These are phyloP conservation scores for Cryptococcus sp. DNA, from an alignment of 1,284 basidiomycete genomes.

Conservation along the genomic window DNA sequence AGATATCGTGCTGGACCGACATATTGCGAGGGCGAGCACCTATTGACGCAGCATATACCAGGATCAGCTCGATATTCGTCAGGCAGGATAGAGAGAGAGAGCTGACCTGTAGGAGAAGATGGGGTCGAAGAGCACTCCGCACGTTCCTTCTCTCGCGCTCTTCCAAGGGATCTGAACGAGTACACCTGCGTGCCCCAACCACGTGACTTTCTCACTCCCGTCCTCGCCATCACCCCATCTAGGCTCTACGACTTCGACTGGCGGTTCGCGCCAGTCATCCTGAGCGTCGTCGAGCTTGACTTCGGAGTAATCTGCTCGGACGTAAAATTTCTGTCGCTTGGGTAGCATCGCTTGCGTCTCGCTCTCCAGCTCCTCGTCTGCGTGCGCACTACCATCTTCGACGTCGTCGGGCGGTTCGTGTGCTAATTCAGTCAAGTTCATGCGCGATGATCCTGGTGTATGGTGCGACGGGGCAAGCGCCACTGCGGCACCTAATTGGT, in stretches of 20 bases:
- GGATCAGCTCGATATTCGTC: background rate
- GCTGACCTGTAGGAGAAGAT: constrained; percentile 51
- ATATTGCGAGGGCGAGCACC: constrained; percentile 51
- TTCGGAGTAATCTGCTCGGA: constrained; percentile 35
- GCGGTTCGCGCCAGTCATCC: constrained; percentile 50
- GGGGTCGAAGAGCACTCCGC: constrained; percentile 50
- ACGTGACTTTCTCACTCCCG: constrained; percentile 41
- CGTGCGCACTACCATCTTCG: constrained; percentile 3
- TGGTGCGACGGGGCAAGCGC: constrained; percentile 30
- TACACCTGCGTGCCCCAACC: constrained; percentile 51
- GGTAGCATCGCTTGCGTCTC: constrained; percentile 14
- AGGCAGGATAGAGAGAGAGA: background rate
- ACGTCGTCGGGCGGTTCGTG: constrained; percentile 15
- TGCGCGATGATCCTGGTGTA: constrained; percentile 10
- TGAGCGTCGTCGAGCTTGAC: constrained; percentile 40
- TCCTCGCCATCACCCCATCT: constrained; percentile 30
- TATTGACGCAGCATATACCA: constrained; percentile 9
- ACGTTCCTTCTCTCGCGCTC: constrained; percentile 28
- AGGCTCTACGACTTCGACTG: constrained; percentile 41
- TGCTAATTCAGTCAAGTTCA: constrained; percentile 1
- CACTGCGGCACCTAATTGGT: constrained; percentile 47
- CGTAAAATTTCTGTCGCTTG: constrained; percentile 23
- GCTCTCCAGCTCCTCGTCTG: constrained; percentile 10
- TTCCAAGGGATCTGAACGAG: constrained; percentile 48
- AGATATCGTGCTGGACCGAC: constrained; percentile 49